These are phyloP conservation scores for Dichotomopilus funicola DNA, from an alignment of 2,329 filamentous ascomycete species.

Conservation along the genomic window DNA sequence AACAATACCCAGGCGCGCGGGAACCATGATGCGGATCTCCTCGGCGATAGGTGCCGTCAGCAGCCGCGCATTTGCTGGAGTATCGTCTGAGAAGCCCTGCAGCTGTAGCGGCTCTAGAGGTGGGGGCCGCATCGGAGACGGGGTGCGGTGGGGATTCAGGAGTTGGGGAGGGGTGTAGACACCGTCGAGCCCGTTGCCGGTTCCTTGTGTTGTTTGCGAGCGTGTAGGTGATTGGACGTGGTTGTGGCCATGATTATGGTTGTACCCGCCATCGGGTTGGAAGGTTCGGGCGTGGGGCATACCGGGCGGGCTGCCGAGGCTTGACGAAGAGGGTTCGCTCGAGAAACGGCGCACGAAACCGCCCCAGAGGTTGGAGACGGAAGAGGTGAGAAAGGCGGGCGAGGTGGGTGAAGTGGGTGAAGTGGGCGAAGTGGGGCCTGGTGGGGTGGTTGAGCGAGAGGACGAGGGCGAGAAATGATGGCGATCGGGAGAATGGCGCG, in stretches of 20 bases:
- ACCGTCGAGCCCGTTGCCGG: slow-evolving; percentile 43
- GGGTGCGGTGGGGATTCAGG: slow-evolving; percentile 45
- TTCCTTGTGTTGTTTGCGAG: no score
- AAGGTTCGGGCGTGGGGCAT: slow-evolving; percentile 22
- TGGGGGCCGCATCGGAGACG: slow-evolving; percentile 78
- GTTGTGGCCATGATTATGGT: slow-evolving; percentile 12
- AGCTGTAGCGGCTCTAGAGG: slow-evolving; percentile 77
- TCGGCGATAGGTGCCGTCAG: slow-evolving; percentile 72
- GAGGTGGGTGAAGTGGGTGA: slow-evolving; percentile 23
- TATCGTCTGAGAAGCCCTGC: slow-evolving; percentile 56
- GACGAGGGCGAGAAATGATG: slow-evolving; percentile 24
- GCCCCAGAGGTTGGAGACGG: slow-evolving; percentile 42
- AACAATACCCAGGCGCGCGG: slow-evolving; percentile 76
- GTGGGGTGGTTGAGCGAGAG: slow-evolving; percentile 26
- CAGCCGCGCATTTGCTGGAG: slow-evolving; percentile 54
- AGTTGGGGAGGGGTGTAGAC: slow-evolving; percentile 52
- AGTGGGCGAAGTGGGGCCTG: slow-evolving; percentile 19
- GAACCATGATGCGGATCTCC: slow-evolving; percentile 85
- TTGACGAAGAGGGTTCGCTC: slow-evolving; percentile 34
- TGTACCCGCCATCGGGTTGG: slow-evolving; percentile 16
- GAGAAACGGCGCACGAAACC: slow-evolving; percentile 64
- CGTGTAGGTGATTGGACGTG: slow-evolving; percentile 1
- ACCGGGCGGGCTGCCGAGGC: slow-evolving; percentile 9
- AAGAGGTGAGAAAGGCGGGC: slow-evolving; percentile 27
- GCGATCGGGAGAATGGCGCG: slow-evolving; percentile 14